Conservation (phyloP, 78 protist genomes). For the Parvularia atlantis region DNA sequence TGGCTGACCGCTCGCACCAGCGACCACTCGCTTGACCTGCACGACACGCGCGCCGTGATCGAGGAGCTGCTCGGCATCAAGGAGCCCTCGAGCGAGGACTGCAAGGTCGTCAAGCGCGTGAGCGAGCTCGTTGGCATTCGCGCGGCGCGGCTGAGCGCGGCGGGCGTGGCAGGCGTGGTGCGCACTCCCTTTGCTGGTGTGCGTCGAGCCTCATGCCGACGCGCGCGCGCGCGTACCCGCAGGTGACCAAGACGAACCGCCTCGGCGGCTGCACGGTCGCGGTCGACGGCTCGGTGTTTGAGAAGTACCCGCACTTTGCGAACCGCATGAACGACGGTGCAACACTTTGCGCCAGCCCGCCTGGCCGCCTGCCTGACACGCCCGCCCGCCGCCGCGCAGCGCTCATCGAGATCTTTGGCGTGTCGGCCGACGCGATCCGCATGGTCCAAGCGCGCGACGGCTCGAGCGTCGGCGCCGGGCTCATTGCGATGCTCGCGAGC, state of each 20-base stretch:
- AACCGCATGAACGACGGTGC: not conserved
- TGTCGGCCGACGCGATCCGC: not conserved
- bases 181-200: too few relatives aligned
- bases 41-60: not conserved
- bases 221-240: too few relatives aligned
- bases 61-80: not conserved
- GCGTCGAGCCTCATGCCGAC: too few relatives aligned
- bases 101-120: not conserved
- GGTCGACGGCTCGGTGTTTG: conserved; percentile 36
- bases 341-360: too few relatives aligned
- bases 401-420: not conserved
- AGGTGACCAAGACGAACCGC: not conserved
- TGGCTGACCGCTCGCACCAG: not conserved
- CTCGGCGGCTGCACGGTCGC: conserved; percentile 3
- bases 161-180: conserved; percentile 10
- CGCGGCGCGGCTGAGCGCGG: conserved; percentile 30
- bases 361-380: too few relatives aligned
- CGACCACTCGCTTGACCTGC: not conserved
- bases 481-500: conserved; percentile 30
- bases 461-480: conserved; percentile 27
- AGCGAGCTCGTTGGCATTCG: conserved; percentile 12
- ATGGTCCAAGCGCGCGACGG: conserved; percentile 12
- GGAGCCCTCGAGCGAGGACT: not conserved
- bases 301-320: conserved; percentile 9
- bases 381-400: too few relatives aligned